phyloP scores from a whole-genome alignment of 805 yeast genomes.

The Ogataea trehaloabstinens region DNA sequence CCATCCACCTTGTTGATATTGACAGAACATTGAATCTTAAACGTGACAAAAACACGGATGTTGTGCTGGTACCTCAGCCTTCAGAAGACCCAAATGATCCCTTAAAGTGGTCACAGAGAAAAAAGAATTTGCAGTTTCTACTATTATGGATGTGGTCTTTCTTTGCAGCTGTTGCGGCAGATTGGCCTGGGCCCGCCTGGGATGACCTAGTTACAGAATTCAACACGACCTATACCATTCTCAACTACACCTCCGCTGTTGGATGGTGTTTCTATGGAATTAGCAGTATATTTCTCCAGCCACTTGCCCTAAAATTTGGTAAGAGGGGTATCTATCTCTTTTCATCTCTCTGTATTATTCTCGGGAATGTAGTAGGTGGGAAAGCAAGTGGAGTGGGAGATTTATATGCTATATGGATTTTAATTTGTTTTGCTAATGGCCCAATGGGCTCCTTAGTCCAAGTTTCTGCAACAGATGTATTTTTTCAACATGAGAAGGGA shows the following conservation, averaged over 20 bases:
- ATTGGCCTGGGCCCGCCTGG: slow-evolving; percentile 37
- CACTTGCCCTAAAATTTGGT: slow-evolving; percentile 34
- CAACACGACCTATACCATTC: slow-evolving; percentile 30
- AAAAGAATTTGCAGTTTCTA: slow-evolving; percentile 35
- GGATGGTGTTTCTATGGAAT: slow-evolving; percentile 35
- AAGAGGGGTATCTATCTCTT: slow-evolving; percentile 27
- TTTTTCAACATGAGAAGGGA: slow-evolving; percentile 41
- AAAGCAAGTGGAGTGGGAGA: slow-evolving; percentile 28
- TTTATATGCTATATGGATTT: slow-evolving; percentile 23
- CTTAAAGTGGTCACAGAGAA: slow-evolving; percentile 29
- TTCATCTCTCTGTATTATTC: slow-evolving; percentile 26
- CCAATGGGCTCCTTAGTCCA: slow-evolving; percentile 44
- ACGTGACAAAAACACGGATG: slow-evolving; percentile 25
- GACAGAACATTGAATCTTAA: slow-evolving; percentile 24
- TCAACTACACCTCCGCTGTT: slow-evolving; percentile 32
- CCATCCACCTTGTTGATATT: slow-evolving; percentile 48
- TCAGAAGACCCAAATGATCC: slow-evolving; percentile 40
- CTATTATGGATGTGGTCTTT: slow-evolving; percentile 38
- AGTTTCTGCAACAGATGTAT: slow-evolving; percentile 36
- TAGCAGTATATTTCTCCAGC: slow-evolving; percentile 51
- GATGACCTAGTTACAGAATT: slow-evolving; percentile 33
- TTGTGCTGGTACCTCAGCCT: slow-evolving; percentile 37
- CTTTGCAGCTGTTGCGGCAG: slow-evolving; percentile 32
- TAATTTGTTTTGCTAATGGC: slow-evolving; percentile 27
- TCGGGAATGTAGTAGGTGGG: slow-evolving; percentile 35